Evolutionary conservation across 257 asterid species (phyloP).

Genomic region (Solanum clarkiae): DNA sequence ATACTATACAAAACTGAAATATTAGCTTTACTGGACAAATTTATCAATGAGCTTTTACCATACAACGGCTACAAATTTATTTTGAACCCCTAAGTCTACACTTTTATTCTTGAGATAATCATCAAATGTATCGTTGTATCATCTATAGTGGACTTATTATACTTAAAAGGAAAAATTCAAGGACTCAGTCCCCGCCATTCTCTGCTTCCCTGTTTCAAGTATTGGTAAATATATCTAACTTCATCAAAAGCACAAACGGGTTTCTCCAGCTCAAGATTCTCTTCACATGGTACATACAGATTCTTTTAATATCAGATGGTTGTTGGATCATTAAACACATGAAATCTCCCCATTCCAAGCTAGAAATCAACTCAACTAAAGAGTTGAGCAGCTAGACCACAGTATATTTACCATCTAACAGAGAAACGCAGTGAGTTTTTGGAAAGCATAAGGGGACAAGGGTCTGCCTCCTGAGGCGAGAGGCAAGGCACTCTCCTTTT

Average conservation of each 20-base stretch:
- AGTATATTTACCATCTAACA: not conserved
- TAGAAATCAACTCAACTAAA: not conserved
- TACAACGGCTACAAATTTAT: not conserved
- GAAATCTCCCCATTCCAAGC: not conserved
- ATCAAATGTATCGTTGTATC: not conserved
- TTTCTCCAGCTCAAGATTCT: not conserved
- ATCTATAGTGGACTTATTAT: not conserved
- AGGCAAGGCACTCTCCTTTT: not conserved
- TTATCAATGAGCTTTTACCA: not conserved
- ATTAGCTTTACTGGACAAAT: not conserved
- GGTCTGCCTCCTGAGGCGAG: not conserved
- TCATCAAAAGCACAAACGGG: not conserved
- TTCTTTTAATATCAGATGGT: not conserved
- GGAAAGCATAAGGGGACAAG: not conserved
- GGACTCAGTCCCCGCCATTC: not conserved
- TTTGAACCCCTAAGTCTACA: not conserved
- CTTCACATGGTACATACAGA: not conserved
- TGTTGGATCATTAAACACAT: not conserved
- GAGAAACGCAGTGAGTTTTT: not conserved
- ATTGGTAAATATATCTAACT: not conserved
- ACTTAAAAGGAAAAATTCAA: not conserved
- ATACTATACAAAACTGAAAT: not conserved
- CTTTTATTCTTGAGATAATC: not conserved
- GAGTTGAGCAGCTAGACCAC: not conserved
- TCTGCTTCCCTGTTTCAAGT: not conserved